Conservation (phyloP, 495 filamentous ascomycete genomes). For the Penicillium roqueforti region DNA sequence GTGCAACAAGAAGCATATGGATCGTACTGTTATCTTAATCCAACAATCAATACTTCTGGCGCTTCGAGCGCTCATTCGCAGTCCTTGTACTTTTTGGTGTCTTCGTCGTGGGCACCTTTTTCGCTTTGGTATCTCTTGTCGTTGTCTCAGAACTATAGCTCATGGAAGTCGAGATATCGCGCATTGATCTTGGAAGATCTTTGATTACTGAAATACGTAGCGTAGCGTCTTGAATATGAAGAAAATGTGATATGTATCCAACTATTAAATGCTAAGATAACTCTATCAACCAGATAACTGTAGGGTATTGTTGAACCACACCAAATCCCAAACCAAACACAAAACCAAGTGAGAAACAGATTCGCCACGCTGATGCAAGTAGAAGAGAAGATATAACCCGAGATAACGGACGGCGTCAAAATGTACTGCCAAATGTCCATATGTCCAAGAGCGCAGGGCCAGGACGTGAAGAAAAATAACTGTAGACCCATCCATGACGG, state of each 20-base stretch:
- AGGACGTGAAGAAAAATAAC: background rate
- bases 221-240: no score
- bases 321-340: conserved; percentile 15
- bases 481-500: background rate
- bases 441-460: background rate
- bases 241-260: background rate
- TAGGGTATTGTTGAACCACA: conserved; percentile 11
- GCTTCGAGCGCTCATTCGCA: no score
- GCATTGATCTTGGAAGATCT: no score
- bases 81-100: no score
- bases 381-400: conserved; percentile 5
- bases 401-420: background rate
- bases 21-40: no score
- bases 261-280: background rate
- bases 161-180: no score
- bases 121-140: no score
- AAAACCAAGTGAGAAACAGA: conserved; percentile 10
- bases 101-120: no score
- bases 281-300: conserved; percentile 3
- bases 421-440: background rate
- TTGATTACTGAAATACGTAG: no score
- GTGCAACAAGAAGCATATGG: no score
- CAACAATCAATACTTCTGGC: no score
- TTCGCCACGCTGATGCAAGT: conserved; percentile 35
- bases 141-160: no score